A percentile compares a stretch with the other conserved stretches of the same genome.
Evolutionary conservation across 352 stramenopile species (phyloP).

Genomic region (Halophytophthora polymorphica): DNA sequence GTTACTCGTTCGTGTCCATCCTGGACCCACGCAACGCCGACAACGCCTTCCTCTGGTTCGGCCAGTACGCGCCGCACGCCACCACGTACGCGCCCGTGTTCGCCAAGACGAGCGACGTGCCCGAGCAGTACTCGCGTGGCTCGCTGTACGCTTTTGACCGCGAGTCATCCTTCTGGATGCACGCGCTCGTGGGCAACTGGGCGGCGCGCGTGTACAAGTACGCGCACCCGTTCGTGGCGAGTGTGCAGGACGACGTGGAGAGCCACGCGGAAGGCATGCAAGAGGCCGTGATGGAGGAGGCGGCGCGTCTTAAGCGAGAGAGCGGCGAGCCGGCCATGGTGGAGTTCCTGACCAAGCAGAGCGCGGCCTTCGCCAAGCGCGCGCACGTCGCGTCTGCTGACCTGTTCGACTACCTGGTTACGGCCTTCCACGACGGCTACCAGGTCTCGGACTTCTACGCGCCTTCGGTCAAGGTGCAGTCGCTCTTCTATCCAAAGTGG

Average conservation of each 20-base stretch:
- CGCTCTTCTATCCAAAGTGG: conserved; percentile 84
- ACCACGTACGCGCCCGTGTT: conserved; percentile 91
- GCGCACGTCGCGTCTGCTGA: conserved; percentile 49
- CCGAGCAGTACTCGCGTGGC: conserved; percentile 42
- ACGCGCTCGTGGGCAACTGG: conserved; percentile 86
- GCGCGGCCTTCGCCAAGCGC: conserved; percentile 41
- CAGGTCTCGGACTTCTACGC: conserved; percentile 55
- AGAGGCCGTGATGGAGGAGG: conserved; percentile 31
- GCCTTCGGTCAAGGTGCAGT: conserved; percentile 35
- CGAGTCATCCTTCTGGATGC: conserved; percentile 70
- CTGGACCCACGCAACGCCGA: conserved; percentile 54
- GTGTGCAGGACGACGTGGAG: conserved; percentile 60
- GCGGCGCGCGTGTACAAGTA: conserved; percentile 71
- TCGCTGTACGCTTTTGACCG: conserved; percentile 69
- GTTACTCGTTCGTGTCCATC: conserved; percentile 86
- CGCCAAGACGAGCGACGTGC: conserved; percentile 49
- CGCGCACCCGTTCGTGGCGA: conserved; percentile 54
- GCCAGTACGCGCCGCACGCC: conserved; percentile 87
- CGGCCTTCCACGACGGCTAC: conserved; percentile 83
- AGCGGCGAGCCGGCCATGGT: conserved; percentile 44
- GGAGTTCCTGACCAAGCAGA: conserved; percentile 57
- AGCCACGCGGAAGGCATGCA: conserved; percentile 35
- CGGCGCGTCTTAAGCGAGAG: conserved; percentile 30
- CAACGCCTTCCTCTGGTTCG: conserved; percentile 81
- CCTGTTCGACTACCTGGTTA: conserved; percentile 71